phyloP scores from a whole-genome alignment of 2,329 filamentous ascomycete genomes.

The Hysterium pulicare region DNA sequence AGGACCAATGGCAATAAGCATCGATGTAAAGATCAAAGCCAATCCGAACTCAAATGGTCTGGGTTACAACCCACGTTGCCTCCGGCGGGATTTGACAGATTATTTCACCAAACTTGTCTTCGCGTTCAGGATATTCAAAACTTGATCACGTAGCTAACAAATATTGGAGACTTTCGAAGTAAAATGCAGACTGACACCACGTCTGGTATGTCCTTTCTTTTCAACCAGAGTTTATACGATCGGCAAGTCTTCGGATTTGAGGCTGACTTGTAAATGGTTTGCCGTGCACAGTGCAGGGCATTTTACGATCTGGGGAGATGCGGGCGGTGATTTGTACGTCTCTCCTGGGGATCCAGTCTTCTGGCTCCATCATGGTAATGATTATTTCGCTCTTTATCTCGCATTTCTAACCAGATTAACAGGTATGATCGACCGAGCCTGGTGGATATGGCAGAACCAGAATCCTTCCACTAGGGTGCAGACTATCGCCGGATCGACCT shows the following conservation, averaged over 20 bases:
- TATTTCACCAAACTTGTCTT: slow-evolving; percentile 25
- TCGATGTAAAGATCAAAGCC: slow-evolving; percentile 21
- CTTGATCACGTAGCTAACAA: slow-evolving; percentile 38
- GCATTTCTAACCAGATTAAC: neutral
- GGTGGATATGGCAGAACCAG: slow-evolving; percentile 49
- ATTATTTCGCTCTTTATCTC: neutral
- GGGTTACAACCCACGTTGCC: slow-evolving; percentile 29
- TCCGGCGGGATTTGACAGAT: slow-evolving; percentile 36
- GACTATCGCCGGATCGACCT: slow-evolving; percentile 41
- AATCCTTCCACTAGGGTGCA: slow-evolving; percentile 33
- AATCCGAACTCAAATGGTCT: slow-evolving; percentile 21
- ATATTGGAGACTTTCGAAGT: slow-evolving; percentile 36
- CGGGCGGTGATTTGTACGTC: slow-evolving; percentile 41
- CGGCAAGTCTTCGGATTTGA: neutral
- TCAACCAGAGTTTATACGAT: too few relatives aligned
- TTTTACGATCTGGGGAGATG: slow-evolving; percentile 41
- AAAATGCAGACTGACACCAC: slow-evolving; percentile 20
- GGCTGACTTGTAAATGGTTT: slow-evolving; percentile 18
- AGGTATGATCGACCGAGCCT: slow-evolving; percentile 43
- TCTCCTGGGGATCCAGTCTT: slow-evolving; percentile 43
- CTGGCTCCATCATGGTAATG: slow-evolving; percentile 40
- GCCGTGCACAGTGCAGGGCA: slow-evolving; percentile 45
- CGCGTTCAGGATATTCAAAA: slow-evolving; percentile 19
- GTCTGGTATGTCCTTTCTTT: slow-evolving; percentile 9
- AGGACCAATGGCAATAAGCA: slow-evolving; percentile 43